Percentiles rank a stretch among this genome's conserved stretches.
Conservation (phyloP, 805 yeast species). For the Yamadazyma paraphyllophila region DNA sequence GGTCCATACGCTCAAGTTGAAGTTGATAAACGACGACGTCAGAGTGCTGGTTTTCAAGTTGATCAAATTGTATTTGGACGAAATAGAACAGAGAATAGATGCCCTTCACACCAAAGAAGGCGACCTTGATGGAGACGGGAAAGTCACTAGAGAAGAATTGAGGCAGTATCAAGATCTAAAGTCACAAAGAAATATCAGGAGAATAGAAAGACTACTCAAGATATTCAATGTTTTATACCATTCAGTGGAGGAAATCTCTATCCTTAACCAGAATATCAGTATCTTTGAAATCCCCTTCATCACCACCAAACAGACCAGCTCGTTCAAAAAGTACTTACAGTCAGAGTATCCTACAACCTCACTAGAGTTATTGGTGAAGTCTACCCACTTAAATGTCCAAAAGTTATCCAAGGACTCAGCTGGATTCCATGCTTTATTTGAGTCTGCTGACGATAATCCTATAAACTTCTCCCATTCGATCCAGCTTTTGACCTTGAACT, state of each 20-base stretch:
- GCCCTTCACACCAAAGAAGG: neutral
- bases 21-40: conserved; percentile 23
- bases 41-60: conserved; percentile 21
- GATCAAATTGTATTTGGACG: conserved; percentile 16
- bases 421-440: conserved; percentile 40
- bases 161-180: neutral
- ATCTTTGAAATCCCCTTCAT: conserved; percentile 32
- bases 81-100: conserved; percentile 8
- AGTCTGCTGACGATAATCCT: conserved; percentile 29
- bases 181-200: neutral
- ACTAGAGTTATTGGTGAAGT: conserved; percentile 23
- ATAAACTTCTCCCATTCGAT: conserved; percentile 32
- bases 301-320: conserved; percentile 20
- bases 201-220: conserved; percentile 11
- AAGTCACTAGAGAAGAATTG: conserved; percentile 1
- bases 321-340: conserved; percentile 22
- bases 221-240: conserved; percentile 21
- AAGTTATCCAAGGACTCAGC: conserved; percentile 27
- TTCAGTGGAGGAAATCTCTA: conserved; percentile 22
- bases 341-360: conserved; percentile 19
- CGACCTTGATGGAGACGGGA: neutral
- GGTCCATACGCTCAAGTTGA: conserved; percentile 18
- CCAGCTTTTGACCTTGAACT: conserved; percentile 30
- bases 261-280: conserved; percentile 26
- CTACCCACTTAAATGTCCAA: conserved; percentile 23